Base-by-base conservation (phyloP, 2,329 filamentous ascomycete species). In the Cytospora schulzeri region DNA sequence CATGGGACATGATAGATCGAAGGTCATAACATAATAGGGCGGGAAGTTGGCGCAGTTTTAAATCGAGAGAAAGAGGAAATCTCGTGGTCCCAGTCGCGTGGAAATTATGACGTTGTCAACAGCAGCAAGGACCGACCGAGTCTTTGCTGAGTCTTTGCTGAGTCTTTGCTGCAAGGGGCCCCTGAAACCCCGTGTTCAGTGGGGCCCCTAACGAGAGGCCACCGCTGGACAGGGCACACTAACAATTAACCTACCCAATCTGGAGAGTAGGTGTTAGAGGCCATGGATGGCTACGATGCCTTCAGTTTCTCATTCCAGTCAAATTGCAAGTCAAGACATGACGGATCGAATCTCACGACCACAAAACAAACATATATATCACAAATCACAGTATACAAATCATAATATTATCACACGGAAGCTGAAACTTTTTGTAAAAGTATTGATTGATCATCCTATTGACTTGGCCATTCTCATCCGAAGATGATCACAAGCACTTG, bases 401-500 rank as follows among this genome's bases (percentile, higher is more conserved):
- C 33, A 48, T 19, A 3, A 17, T 15, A 26, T 29, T 19, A 31
- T 12, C 15, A 14, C 4, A 38, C 29, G n/a, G 45, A 48, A 48
- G 9, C 22, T 50, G 35, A n/a, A n/a, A n/a, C n/a, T 5, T 50
- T 41, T 26, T 31, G 38, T 41, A 56, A 50, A 48, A 45, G 31
- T 35, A 28, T 62, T 26, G 51, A 62, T 62, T 62, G 52, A 62
- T 62, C 59, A 50, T 56, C 26, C 38, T 62, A 62, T 62, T 52
- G 45, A 62, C 38, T 35, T 55, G 52, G 59, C 38, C 59, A 48
- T 38, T 35, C 28, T 26, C 38, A 28, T 50, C 26, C 35, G 56
- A n/a, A 5, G 59, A 56, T 19, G 17, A 50, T 52, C 45, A 15
- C 6, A 26, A 28, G 59, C 59, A 55, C 29, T 26, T 15, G 12